Evolutionary conservation across 2,329 filamentous ascomycete species (phyloP).

Genomic region (Colletotrichum phormii): DNA sequence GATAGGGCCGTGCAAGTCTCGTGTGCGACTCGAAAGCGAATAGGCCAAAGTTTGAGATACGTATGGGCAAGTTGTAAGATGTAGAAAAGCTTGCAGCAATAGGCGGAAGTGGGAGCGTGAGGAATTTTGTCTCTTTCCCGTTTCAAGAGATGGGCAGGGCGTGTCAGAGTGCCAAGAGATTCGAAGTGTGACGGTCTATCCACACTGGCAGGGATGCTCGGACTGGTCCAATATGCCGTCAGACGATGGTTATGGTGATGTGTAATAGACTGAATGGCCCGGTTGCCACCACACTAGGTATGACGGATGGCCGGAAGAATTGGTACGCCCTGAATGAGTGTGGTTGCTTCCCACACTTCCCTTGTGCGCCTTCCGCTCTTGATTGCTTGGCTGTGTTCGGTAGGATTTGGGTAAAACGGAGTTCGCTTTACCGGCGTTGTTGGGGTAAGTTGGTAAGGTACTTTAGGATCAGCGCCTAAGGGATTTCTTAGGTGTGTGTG

Average conservation of each 20-base stretch:
- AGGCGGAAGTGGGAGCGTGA: constrained; percentile 8
- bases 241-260: constrained; percentile 25
- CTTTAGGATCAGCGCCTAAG: neutral
- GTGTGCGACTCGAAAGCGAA: neutral
- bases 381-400: neutral
- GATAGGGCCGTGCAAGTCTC: neutral
- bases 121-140: constrained; percentile 29
- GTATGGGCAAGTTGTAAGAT: neutral
- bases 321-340: neutral
- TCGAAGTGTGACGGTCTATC: neutral
- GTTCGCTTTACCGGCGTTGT: neutral
- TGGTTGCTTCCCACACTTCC: neutral
- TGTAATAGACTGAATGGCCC: constrained; percentile 23
- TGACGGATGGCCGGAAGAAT: constrained; percentile 4
- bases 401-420: neutral
- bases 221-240: constrained; percentile 10
- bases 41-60: neutral
- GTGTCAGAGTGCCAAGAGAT: constrained; percentile 27
- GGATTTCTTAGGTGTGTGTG: neutral
- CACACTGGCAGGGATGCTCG: constrained; percentile 26
- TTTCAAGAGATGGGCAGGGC: constrained; percentile 21
- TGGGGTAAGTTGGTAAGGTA: constrained; percentile 1
- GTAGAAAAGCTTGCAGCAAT: neutral
- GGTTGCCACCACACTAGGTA: constrained; percentile 17
- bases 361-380: neutral